phyloP scores from a whole-genome alignment of 1,284 basidiomycete genomes.

The Heimioporus retisporus region DNA sequence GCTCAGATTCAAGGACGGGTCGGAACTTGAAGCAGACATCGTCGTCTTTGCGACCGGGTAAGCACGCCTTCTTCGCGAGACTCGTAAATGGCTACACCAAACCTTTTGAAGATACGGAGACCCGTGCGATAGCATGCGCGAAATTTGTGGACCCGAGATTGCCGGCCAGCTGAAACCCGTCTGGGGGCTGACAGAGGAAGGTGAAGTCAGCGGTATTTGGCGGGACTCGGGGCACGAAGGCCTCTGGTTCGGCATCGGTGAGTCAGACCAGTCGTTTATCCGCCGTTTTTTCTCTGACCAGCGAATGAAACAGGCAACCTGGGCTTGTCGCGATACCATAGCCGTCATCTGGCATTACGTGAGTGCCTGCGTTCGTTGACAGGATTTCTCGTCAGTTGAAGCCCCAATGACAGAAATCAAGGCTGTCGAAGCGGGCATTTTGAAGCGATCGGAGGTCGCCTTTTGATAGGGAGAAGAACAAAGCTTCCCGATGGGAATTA shows the following conservation, averaged over 20 bases:
- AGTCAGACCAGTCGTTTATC: constrained; percentile 6
- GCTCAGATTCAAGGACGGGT: constrained; percentile 55
- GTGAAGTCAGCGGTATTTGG: constrained; percentile 54
- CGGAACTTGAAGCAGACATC: constrained; percentile 55
- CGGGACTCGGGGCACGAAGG: constrained; percentile 41
- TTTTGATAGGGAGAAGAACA: constrained; percentile 24
- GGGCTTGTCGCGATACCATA: constrained; percentile 45
- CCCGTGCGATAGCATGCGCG: constrained; percentile 43
- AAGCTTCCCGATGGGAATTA: no score
- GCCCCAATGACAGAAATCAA: constrained; percentile 37
- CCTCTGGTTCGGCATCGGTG: constrained; percentile 49
- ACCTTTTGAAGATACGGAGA: constrained; percentile 36
- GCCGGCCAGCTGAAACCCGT: constrained; percentile 49
- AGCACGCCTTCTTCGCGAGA: not conserved
- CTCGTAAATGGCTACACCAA: no score
- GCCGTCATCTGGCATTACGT: constrained; percentile 52
- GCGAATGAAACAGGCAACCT: constrained; percentile 40
- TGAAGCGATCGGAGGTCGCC: constrained; percentile 31
- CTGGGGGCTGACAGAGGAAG: constrained; percentile 59
- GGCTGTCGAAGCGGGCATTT: constrained; percentile 43
- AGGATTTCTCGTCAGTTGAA: not conserved
- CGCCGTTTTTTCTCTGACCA: no score
- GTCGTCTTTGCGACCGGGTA: constrained; percentile 59
- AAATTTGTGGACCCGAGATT: constrained; percentile 49
- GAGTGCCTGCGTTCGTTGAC: constrained; percentile 22